A percentile compares a stretch with the other conserved stretches of the same genome.
Conservation (phyloP, 2,329 filamentous ascomycete genomes). For the Magnaporthiopsis poae region DNA sequence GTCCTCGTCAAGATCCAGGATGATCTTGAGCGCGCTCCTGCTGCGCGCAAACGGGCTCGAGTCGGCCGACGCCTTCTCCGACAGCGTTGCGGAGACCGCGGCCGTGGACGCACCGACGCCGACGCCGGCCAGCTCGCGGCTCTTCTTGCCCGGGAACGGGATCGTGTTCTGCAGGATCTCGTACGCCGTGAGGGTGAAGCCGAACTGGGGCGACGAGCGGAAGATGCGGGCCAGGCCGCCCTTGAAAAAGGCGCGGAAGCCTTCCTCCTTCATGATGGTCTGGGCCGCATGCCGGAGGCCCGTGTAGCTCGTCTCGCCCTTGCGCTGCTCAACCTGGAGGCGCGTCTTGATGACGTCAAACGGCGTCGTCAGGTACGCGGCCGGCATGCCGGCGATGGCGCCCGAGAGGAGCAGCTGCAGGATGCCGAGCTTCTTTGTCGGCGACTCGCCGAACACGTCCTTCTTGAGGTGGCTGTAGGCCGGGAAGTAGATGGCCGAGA, state of each 20-base stretch:
- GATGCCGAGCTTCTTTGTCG: slow-evolving; percentile 78
- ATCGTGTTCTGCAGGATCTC: slow-evolving; percentile 76
- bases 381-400: slow-evolving; percentile 87
- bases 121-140: slow-evolving; percentile 36
- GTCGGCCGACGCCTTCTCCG: slow-evolving; percentile 41
- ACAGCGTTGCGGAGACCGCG: slow-evolving; percentile 51
- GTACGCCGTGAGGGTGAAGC: slow-evolving; percentile 91
- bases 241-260: slow-evolving; percentile 96
- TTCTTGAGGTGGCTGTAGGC: slow-evolving; percentile 90
- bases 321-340: slow-evolving; percentile 91
- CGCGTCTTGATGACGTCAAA: slow-evolving; percentile 99
- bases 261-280: slow-evolving; percentile 82
- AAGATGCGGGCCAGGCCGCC: slow-evolving; percentile 90
- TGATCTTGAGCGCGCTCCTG: slow-evolving; percentile 88
- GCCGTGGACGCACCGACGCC: slow-evolving; percentile 35
- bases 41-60: slow-evolving; percentile 50
- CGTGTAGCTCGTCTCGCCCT: slow-evolving; percentile 82
- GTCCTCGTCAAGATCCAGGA: slow-evolving; percentile 85
- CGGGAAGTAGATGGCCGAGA: slow-evolving; percentile 98
- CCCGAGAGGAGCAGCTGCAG: slow-evolving; percentile 86
- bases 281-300: slow-evolving; percentile 74
- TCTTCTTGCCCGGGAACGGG: slow-evolving; percentile 62
- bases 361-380: slow-evolving; percentile 88
- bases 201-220: slow-evolving; percentile 92
- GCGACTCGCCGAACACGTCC: slow-evolving; percentile 84